Base-by-base conservation (phyloP, 2,329 filamentous ascomycete species). In the Stenocarpella maydis region DNA sequence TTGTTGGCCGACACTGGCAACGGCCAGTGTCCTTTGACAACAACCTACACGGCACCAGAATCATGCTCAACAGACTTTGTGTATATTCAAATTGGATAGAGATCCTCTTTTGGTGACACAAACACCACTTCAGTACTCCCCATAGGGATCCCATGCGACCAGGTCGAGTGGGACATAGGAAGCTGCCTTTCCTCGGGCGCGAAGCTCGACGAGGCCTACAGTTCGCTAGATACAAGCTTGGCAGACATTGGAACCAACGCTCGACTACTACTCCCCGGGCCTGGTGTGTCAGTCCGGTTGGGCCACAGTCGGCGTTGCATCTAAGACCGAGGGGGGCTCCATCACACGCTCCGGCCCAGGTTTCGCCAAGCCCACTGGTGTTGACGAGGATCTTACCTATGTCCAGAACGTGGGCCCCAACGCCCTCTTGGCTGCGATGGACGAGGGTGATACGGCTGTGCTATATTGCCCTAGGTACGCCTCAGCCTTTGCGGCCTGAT, bases 161-260 rank as follows among this genome's bases (percentile, higher is more conserved):
- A 28, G 24, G 9, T 58, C 1, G 3, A 10, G 24, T n/a, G 19
- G 3, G 14, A 24, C 8, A 4, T 53, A 24, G 53, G 31, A 53
- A 47, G 47, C 66, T 71, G 69, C n/a, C 14, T 65, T 15, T 66
- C 69, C 26, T 69, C 65, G 15, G 69, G 69, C 19, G 58, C 39
- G 14, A 37, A 69, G n/a, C 58, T 69, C 8, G 50, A 43, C 17
- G 37, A 39, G 24, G 49, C 34, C 19, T 28, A 28, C 15, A 54
- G 37, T 24, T 24, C 26, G 2, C 15, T 37, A 12, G 49, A 52
- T 41, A 43, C 41, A 41, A 15, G 24, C 41, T 1, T 24, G 19
- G 21, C 50, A 24, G 12, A 26, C 19, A 14, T 37, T 7, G 24
- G 4, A 10, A 4, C 43, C 19, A n/a, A 45, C 19, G 9, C 5